Evolutionary conservation across 805 yeast species (phyloP).

Genomic region (Komagataella kurtzmanii): DNA sequence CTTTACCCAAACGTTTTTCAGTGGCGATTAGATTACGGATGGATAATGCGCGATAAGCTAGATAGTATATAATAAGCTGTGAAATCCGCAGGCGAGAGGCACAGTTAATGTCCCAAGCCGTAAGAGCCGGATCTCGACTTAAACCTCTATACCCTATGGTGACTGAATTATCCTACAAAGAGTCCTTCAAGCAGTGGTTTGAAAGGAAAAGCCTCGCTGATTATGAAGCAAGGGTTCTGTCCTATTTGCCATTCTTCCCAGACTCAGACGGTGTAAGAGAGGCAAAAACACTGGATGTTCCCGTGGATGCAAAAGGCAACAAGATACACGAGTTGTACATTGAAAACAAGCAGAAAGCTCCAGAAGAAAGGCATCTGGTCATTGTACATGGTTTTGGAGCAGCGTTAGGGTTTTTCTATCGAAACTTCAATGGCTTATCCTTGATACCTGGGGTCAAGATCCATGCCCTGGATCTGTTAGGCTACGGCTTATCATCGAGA

Average conservation of each 20-base stretch:
- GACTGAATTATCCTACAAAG: constrained; percentile 6
- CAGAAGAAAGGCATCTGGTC: constrained; percentile 35
- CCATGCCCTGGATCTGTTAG: constrained; percentile 60
- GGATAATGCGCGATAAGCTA: neutral
- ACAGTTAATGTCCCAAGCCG: neutral
- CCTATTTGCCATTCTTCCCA: constrained; percentile 47
- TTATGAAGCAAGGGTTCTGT: constrained; percentile 31
- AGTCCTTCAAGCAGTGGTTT: constrained; percentile 14
- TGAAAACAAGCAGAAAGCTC: constrained; percentile 17
- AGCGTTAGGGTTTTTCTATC: constrained; percentile 67
- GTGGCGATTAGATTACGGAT: neutral
- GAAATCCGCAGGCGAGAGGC: neutral
- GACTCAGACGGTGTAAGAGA: constrained; percentile 31
- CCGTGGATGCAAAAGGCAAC: constrained; percentile 28
- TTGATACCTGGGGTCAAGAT: constrained; percentile 39
- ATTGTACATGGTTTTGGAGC: constrained; percentile 91
- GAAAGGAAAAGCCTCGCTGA: constrained; percentile 9
- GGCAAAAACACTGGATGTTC: constrained; percentile 36
- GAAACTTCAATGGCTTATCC: constrained; percentile 45
- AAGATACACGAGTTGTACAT: constrained; percentile 69
- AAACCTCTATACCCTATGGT: neutral
- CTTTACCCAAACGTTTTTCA: neutral
- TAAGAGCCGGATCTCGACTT: neutral
- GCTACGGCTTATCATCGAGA: constrained; percentile 58
- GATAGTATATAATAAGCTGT: neutral